Base-by-base conservation (phyloP, 2,329 filamentous ascomycete genomes). In the Verticillium alfalfae region DNA sequence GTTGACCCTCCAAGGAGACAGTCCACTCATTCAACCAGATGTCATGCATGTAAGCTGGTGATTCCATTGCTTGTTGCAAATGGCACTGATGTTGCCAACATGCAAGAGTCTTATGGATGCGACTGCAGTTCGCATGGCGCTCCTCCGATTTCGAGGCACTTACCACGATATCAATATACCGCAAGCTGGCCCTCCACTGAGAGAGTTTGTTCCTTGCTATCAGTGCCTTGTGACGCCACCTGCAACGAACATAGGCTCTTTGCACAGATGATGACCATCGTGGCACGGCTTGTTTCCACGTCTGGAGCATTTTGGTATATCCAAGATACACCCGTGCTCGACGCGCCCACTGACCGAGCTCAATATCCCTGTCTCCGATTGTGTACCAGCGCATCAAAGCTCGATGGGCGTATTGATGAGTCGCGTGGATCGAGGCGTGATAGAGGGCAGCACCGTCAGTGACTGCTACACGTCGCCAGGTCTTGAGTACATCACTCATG, bases 1-100 rank as follows among this genome's bases (percentile, higher is more conserved):
- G 34, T 13, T 38, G 56, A 9, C 59, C 55, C 36, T 63, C 45
- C 2, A 60, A 61, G 26, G 63, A 58, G 18, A 38, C 57, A 10
- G 55, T 56, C 67, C 67, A 68, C 45, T 67, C 62, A 15, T 57
- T 41, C 13, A 65, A 16, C 62, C 62, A 65, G 5, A 64, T 52
- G 16, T 57, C 58, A 9, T 60, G 56, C 54, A 67, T 36, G 18
- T 63, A 56, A 8, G 45, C 49, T 10, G 58, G 34, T 45, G 31
- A 55, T n/a, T 64, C 36, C 54, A 12, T 13, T 22, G 57, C 7
- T 59, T 49, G 45, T 57, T 37, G 22, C 61, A 39, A 16, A 39
- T 56, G 26, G 41, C 61, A 64, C 16, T 64, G 39, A 1, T 61
- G 57, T 45, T 56, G 59, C 64, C 64, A 65, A 7, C 36, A 49